Conservation (phyloP, 768 basidiomycete genomes). For the Amanita phalloides region DNA sequence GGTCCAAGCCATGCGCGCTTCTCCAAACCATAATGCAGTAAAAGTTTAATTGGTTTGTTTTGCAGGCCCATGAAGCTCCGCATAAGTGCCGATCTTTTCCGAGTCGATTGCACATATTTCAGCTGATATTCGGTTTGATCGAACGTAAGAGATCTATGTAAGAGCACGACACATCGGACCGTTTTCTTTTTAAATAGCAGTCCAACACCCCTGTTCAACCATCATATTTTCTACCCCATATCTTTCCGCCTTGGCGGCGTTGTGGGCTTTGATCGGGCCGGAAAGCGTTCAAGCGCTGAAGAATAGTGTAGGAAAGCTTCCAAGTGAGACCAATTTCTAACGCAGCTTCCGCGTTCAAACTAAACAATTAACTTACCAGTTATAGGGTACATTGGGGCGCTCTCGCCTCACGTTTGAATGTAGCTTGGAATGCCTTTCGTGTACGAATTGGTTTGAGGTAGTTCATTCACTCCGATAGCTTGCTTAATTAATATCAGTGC, state of each 20-base stretch:
- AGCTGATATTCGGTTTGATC: no score
- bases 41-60: no score
- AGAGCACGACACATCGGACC: no score
- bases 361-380: slow-evolving; percentile 11
- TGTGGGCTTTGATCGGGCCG: slow-evolving; percentile 8
- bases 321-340: slow-evolving; percentile 16
- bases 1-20: no score
- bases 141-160: no score
- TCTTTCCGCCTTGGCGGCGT: background rate
- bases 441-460: slow-evolving; percentile 19
- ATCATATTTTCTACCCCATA: background rate
- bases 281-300: slow-evolving; percentile 15
- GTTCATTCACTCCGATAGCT: background rate
- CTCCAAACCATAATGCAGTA: no score
- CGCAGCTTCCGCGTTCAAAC: background rate
- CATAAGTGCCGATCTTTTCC: no score
- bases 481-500: slow-evolving; percentile 28
- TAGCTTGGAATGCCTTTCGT: slow-evolving; percentile 65
- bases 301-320: slow-evolving; percentile 26
- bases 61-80: no score
- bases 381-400: no score
- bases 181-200: no score
- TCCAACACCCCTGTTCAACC: no score
- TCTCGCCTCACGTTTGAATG: background rate
- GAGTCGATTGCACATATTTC: no score